Percentiles rank a stretch among this genome's conserved stretches.
phyloP scores from a whole-genome alignment of 352 stramenopile genomes.

The Plasmopara muralis region DNA sequence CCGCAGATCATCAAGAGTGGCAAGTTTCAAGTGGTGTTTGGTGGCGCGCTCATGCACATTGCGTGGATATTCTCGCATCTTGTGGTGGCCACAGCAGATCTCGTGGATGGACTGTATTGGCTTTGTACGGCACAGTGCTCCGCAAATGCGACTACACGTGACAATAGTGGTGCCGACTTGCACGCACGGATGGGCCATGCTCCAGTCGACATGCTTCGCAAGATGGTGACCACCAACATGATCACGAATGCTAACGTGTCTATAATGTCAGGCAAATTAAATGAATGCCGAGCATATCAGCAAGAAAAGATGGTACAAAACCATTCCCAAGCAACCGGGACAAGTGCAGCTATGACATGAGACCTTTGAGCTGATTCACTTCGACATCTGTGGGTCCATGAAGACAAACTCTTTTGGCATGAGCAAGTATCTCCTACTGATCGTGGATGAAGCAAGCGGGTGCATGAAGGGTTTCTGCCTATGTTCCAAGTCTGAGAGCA shows the following conservation, averaged over 20 bases:
- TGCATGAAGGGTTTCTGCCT: no score
- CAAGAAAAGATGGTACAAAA: conserved; percentile 3
- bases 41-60: no score
- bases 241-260: background rate
- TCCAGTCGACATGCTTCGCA: no score
- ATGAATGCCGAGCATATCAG: background rate
- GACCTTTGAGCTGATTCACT: conserved; percentile 1
- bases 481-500: no score
- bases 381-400: background rate
- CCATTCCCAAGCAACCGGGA: conserved; percentile 2
- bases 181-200: background rate
- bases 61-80: no score
- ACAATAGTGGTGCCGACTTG: background rate
- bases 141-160: background rate
- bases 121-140: no score
- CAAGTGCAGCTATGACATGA: conserved; percentile 1
- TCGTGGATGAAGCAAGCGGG: background rate
- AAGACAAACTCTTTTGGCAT: no score
- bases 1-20: no score
- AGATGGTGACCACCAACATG: background rate
- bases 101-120: no score
- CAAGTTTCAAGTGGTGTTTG: no score
- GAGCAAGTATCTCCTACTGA: no score
- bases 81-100: no score
- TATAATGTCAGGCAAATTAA: background rate